phyloP scores from a whole-genome alignment of 2,329 filamentous ascomycete species.

The Curvularia verruculosa region DNA sequence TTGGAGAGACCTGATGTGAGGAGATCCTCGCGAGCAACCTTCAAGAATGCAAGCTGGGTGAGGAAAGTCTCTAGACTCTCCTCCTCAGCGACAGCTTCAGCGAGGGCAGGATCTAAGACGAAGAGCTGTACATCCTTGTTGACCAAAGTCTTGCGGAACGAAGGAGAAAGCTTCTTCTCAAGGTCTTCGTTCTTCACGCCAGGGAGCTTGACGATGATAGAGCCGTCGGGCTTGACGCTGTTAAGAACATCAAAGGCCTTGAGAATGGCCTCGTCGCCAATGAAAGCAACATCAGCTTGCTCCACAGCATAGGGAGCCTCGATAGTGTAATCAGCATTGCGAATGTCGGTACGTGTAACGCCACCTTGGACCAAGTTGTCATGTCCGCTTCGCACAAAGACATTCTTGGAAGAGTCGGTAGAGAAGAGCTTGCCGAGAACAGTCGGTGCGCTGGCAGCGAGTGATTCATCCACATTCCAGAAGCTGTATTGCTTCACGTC shows the following conservation, averaged over 20 bases:
- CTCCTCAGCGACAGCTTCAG: conserved; percentile 71
- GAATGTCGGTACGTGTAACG: conserved; percentile 80
- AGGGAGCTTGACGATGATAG: conserved; percentile 75
- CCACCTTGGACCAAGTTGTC: conserved; percentile 76
- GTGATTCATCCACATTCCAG: conserved; percentile 85
- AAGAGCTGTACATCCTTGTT: conserved; percentile 74
- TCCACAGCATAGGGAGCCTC: conserved; percentile 84
- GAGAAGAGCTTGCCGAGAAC: conserved; percentile 66
- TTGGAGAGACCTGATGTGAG: conserved; percentile 69
- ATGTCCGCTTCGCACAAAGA: conserved; percentile 63
- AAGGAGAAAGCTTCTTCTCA: conserved; percentile 80
- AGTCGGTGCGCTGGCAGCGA: conserved; percentile 67
- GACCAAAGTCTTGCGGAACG: conserved; percentile 73
- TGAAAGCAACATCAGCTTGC: conserved; percentile 77
- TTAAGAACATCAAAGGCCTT: conserved; percentile 76
- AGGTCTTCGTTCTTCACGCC: conserved; percentile 85
- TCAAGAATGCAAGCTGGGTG: conserved; percentile 82
- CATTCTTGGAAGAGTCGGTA: conserved; percentile 65
- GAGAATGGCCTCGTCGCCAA: conserved; percentile 81
- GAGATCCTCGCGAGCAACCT: conserved; percentile 71
- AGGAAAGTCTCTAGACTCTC: conserved; percentile 67
- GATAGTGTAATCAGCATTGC: conserved; percentile 79
- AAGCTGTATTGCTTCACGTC: conserved; percentile 83
- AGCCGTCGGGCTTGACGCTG: conserved; percentile 72
- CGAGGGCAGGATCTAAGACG: conserved; percentile 73